phyloP scores from a whole-genome alignment of 768 basidiomycete genomes.

The Boletus speciosus region DNA sequence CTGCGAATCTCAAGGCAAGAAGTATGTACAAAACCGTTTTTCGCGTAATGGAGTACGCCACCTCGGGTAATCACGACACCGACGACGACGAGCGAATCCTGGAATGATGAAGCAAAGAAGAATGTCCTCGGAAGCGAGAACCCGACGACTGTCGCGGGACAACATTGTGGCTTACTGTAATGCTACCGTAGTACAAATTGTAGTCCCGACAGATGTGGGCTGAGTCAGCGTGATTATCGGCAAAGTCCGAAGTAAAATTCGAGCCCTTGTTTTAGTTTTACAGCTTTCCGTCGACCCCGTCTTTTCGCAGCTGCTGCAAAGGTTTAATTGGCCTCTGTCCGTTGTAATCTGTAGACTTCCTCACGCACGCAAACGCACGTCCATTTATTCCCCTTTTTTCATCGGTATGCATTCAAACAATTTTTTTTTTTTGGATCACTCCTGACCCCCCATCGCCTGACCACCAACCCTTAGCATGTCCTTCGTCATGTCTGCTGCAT shows the following conservation, averaged over 20 bases:
- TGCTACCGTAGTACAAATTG: no score
- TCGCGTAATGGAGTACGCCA: background rate
- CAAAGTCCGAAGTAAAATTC: conserved; percentile 33
- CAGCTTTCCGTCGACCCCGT: conserved; percentile 20
- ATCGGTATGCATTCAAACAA: conserved; percentile 16
- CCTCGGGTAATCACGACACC: no score
- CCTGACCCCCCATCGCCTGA: background rate
- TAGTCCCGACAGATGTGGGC: background rate
- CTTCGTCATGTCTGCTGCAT: conserved; percentile 39
- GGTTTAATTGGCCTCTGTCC: conserved; percentile 28
- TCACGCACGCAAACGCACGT: conserved; percentile 34
- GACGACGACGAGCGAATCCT: background rate
- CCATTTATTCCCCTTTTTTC: conserved; percentile 33
- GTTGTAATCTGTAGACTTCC: conserved; percentile 37
- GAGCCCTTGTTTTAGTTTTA: conserved; percentile 13
- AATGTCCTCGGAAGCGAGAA: background rate
- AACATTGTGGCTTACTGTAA: no score
- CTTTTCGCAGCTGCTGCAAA: conserved; percentile 24
- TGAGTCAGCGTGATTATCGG: conserved; percentile 30
- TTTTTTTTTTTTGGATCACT: background rate
- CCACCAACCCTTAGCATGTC: conserved; percentile 25
- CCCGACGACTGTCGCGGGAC: background rate
- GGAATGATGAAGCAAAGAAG: background rate
- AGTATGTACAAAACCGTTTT: background rate
- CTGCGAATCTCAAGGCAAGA: background rate